Base-by-base conservation (phyloP, 805 yeast genomes). In the Kurtzmaniella cleridarum region DNA sequence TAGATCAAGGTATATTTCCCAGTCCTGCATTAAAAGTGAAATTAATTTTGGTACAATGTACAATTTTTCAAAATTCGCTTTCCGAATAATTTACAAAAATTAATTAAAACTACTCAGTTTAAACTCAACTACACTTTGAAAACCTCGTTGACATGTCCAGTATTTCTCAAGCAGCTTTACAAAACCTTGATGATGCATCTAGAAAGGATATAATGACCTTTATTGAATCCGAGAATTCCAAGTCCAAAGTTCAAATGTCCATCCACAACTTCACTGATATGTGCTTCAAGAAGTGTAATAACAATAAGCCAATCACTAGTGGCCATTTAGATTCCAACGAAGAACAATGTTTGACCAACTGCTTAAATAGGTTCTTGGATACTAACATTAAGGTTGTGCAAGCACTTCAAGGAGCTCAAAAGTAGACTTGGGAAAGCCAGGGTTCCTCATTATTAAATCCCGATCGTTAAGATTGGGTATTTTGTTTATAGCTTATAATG, bases 271-370 rank as follows among this genome's bases (percentile, higher is more conserved):
- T 87, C 75, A 89, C 96, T 20, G 90, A 88, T 56, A 72, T 82
- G 71, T 90, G 98, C 60, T 90, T 88, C 73, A 85, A 83, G 59
- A 84, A 85, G 64, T 90, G 98, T 62, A 75, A 88, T 38, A 64
- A 67, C 35, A 57, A 62, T 44, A 55, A 40, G 40, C 60, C 69
- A 13, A 66, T 76, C 36, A 63, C 68, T 35, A 62, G 67, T 41
- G 74, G 75, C 24, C 69, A 68, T 34, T 67, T 89, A 47, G 70
- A 71, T 45, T 38, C 64, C 2, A 59, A 60, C 40, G 97, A 90
- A 61, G 84, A 82, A 48, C 61, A 69, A 27, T 90, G 97, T 59
- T 65, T 90, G 56, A 64, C 71, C 42, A 84, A 84, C 66, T 90
- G 98, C 61, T 78, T 90, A 49, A 83, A 85, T 64, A 67, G 95